Percentiles rank a stretch among this genome's conserved stretches.
Conservation (phyloP, 176 grass and related monocot species). For the Themeda triandra region DNA sequence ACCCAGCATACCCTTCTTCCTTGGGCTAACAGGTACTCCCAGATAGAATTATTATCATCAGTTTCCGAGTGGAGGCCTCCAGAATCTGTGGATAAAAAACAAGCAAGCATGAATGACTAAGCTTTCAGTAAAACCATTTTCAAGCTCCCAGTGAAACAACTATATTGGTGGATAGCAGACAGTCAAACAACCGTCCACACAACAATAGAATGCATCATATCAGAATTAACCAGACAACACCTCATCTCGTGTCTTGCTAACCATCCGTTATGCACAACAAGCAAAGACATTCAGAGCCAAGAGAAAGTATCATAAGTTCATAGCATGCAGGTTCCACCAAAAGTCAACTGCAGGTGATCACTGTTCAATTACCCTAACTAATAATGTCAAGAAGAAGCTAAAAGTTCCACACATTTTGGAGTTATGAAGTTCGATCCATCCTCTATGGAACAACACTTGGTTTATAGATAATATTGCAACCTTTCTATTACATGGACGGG, state of each 20-base stretch:
- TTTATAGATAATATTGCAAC: not conserved
- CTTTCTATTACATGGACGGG: not conserved
- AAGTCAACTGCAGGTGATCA: not conserved
- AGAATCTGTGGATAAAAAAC: not conserved
- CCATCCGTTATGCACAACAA: not conserved
- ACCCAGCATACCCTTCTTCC: not conserved
- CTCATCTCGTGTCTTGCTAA: not conserved
- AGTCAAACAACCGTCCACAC: too few species aligned
- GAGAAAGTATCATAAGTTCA: not conserved
- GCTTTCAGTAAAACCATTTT: not conserved
- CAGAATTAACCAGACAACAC: not conserved
- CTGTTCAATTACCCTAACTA: not conserved
- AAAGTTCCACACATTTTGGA: not conserved
- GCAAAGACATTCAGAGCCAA: not conserved
- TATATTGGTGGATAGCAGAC: not conserved
- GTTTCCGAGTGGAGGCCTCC: not conserved
- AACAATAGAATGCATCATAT: not conserved
- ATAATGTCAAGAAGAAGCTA: not conserved
- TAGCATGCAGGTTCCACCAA: not conserved
- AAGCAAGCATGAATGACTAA: not conserved
- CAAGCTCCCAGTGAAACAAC: not conserved
- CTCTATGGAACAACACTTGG: not conserved
- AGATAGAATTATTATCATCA: not conserved
- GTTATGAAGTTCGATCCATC: not conserved
- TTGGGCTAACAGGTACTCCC: not conserved